Evolutionary conservation across 1,284 basidiomycete species (phyloP), one percentile per base, ranked within the genome.

Genomic region (Phellopilus nigrolimitatus): DNA sequence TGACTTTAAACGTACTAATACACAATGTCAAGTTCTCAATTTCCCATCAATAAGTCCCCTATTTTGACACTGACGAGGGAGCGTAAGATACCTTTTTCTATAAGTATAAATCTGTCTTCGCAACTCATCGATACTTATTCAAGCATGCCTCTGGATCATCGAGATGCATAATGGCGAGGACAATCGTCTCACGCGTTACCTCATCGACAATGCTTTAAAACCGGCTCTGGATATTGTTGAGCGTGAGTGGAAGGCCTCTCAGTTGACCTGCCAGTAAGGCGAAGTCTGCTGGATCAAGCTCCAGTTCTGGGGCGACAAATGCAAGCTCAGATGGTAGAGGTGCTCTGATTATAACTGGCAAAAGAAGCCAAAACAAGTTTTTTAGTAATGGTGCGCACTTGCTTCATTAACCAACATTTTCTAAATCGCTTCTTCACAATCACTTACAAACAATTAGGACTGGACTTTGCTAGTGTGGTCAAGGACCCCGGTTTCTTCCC

Each of bases 171-270:
- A 88, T 61, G 85, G 83, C 15, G 71, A 75, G 24, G 91, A 93
- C 66, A 88, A 78, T 60, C 79, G 90, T 12, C 68, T 92, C 37
- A 86, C 84, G 0, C 70, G 74, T 33, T 65, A 67, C 4, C 65
- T 91, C 47, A 70, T 91, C 48, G 72, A 78, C 49, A 66, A 73
- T n/a, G 88, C 76, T 0, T 60, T 92, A 24, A 72, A 78, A 52
- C 84, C 87, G 17, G 87, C 89, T 2, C 72, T 97, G 31, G 83
- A 91, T 60, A 66, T 71, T 10, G 86, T 95, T 7, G 91, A 95
- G 66, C 68, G 71, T 19, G 76, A 88, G 58, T 97, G 94, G 94
- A 71, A 84, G 31, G 67, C 70, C 36, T 68, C 70, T 30, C 75
- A 74, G 69, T 71, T 79, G 33, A 62, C 66, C 68, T 36, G 51